Base-by-base conservation (phyloP, 2,329 filamentous ascomycete genomes). In the Pleurostoma richardsiae region DNA sequence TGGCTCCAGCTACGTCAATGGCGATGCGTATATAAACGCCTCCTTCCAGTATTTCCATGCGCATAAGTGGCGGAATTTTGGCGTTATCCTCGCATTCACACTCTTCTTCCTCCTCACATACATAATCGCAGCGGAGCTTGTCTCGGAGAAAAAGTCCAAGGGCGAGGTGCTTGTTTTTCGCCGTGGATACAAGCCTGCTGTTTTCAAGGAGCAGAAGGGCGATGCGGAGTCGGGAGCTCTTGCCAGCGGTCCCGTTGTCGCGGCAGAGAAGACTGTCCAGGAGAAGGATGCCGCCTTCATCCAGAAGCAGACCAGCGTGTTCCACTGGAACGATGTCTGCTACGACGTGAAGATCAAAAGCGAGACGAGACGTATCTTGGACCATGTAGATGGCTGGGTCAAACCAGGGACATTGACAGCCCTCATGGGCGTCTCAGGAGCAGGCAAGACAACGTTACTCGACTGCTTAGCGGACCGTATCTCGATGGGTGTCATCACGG, bases 91-190 rank as follows among this genome's bases (percentile, higher is more conserved):
- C 43, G 84, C 63, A 4, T 85, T 88, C 58, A 75, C 78, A 55
- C 4, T 79, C n/a, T 77, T 83, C 59, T 83, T 86, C 66, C 69
- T 82, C 27, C 42, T 65, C 39, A 72, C 71, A 6, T 86, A 90
- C 65, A 74, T 90, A 53, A 46, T 80, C n/a, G 72, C 77, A 1
- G 80, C 82, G 5, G 85, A 89, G 62, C 75, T 79, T 31, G 82
- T 85, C 11, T 80, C 82, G 0, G 77, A 76, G 59, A 75, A 77
- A 64, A 85, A 85, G 62, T 88, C 84, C 31, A 90, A 88, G 73
- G 86, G 86, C 46, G 86, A 90, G 58, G 83, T 90, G 10, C 70
- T 90, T 4, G 76, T 90, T 30, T 90, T 90, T 71, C 83, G 82
- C 48, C 80, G 83, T 43, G 84, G 85, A n/a, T 72, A 85, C 61